These are phyloP conservation scores for Tremella mesenterica DNA, from an alignment of 768 basidiomycete species.

Conservation along the genomic window DNA sequence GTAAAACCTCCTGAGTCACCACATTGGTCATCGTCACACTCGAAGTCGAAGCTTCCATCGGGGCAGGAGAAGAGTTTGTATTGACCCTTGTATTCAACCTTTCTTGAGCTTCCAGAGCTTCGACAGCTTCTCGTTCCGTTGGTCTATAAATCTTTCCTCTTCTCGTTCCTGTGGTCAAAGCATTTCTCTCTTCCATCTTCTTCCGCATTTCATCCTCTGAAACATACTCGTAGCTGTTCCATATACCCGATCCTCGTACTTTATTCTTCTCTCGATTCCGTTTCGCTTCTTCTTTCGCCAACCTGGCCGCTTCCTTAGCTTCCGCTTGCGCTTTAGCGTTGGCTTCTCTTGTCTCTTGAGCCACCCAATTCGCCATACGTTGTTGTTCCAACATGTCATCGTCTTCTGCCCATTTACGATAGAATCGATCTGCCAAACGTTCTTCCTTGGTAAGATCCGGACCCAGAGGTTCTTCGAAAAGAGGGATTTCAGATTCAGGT, in stretches of 20 bases:
- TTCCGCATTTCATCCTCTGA: constrained; percentile 19
- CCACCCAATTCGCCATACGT: constrained; percentile 19
- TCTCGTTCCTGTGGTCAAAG: constrained; percentile 17
- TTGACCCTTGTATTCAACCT: no score
- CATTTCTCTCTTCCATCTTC: constrained; percentile 12
- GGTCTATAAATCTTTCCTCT: constrained; percentile 27
- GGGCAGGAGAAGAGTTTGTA: no score
- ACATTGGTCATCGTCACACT: no score
- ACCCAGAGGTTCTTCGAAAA: background rate
- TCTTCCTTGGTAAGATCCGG: constrained; percentile 2
- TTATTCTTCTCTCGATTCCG: constrained; percentile 12
- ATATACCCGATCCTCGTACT: constrained; percentile 32
- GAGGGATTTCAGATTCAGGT: constrained; percentile 4
- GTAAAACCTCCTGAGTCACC: no score
- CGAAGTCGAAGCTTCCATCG: no score
- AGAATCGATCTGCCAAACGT: constrained; percentile 7
- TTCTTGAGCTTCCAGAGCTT: no score
- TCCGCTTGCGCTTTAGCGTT: constrained; percentile 8
- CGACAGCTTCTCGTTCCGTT: no score
- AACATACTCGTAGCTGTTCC: constrained; percentile 30
- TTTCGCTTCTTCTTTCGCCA: constrained; percentile 20
- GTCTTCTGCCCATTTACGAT: constrained; percentile 6
- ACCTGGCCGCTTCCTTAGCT: constrained; percentile 17
- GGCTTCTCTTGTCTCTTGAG: constrained; percentile 19
- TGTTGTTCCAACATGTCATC: constrained; percentile 23